Conservation (phyloP, 1,284 basidiomycete genomes). For the Rhodotorula sp. region DNA sequence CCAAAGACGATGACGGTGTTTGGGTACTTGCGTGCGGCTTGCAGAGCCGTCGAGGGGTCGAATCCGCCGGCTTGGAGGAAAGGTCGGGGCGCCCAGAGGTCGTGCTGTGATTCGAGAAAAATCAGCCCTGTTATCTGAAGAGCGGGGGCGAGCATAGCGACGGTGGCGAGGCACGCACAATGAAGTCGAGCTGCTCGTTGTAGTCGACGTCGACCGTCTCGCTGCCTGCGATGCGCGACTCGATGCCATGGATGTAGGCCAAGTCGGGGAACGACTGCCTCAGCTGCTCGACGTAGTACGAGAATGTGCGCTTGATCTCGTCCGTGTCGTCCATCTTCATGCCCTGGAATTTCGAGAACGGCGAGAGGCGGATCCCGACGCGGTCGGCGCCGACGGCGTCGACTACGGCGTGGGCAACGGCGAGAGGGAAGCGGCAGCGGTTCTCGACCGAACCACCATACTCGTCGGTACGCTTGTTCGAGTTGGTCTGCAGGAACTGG, state of each 20-base stretch:
- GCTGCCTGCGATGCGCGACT: constrained; percentile 40
- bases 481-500: constrained; percentile 56
- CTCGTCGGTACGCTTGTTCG: constrained; percentile 62
- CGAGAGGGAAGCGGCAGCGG: constrained; percentile 58
- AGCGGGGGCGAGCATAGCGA: not conserved
- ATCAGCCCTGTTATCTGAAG: not conserved
- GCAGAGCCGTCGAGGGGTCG: constrained; percentile 44
- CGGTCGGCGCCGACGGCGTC: constrained; percentile 58
- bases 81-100: constrained; percentile 27
- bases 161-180: constrained; percentile 10
- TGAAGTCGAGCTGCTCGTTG: constrained; percentile 33
- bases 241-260: constrained; percentile 61
- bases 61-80: constrained; percentile 49
- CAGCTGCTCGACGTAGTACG: constrained; percentile 44
- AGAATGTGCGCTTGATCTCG: constrained; percentile 49
- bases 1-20: constrained; percentile 57
- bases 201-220: constrained; percentile 24
- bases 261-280: constrained; percentile 54
- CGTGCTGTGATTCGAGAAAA: constrained; percentile 7
- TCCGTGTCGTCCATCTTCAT: constrained; percentile 24
- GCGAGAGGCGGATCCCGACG: constrained; percentile 60
- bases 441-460: constrained; percentile 65
- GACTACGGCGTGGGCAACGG: constrained; percentile 57
- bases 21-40: constrained; percentile 49
- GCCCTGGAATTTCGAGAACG: constrained; percentile 50